Base-by-base conservation (phyloP, 805 yeast species). In the Lachancea meyersii region DNA sequence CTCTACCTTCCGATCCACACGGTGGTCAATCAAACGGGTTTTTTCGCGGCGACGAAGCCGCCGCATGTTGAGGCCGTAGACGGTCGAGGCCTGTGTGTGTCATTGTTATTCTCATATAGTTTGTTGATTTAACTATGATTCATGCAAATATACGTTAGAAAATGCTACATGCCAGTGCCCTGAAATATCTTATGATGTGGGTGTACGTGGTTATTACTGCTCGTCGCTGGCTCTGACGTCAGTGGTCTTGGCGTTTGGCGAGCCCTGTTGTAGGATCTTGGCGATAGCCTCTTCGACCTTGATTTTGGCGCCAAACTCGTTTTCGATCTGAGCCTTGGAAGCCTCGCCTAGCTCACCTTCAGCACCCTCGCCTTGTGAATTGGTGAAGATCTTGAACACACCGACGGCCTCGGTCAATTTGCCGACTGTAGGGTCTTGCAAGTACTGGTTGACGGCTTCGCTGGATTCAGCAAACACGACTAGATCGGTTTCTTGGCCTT, bases 331-430 rank as follows among this genome's bases (percentile, higher is more conserved):
- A 16, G 69, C 66, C 43, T 76, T 73, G 6, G 91, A 81, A 2
- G 91, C 95, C 53, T 76, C 80, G 40, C 81, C 85, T 20, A 83
- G 58, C 7, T 73, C 71, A 44, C 95, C 95, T 52, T 77, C 84
- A 3, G 78, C 66, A 24, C 95, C 95, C 31, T 66, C 67, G 35
- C 85, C 82, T 19, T 68, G 69, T 47, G 72, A 72, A 43, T 77
- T 75, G 18, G 75, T 70, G 57, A 72, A 87, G n/a, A 86, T 71
- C 53, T 81, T 75, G 67, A 75, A 84, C 7, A 73, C 69, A 0
- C 81, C 80, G 1, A 84, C 79, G 4, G 82, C 73, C 18, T 91
- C 81, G 17, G 77, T 61, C 17, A 60, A 42, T 28, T 51, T 48
- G 11, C 78, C 64, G 26, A 72, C 52, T 1, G 68, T 46, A 45